These are phyloP conservation scores for Kodamaea hsintzibuensis DNA, from an alignment of 805 yeast genomes.

Conservation along the genomic window DNA sequence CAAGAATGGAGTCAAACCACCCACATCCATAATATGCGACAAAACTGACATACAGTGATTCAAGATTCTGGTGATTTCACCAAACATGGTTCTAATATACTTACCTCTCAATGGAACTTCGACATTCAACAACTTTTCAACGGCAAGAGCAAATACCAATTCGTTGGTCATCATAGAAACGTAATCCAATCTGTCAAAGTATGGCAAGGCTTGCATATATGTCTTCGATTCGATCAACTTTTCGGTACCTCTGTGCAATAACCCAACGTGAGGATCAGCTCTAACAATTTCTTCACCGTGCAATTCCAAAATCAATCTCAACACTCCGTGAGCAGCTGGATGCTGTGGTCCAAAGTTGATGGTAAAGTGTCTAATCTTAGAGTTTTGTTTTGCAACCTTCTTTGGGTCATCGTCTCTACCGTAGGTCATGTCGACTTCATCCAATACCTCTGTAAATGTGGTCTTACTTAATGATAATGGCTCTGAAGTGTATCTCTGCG, in stretches of 20 bases:
- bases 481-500: slow-evolving; percentile 35
- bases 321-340: slow-evolving; percentile 93
- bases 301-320: slow-evolving; percentile 80
- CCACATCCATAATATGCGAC: slow-evolving; percentile 92
- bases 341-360: slow-evolving; percentile 93
- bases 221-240: slow-evolving; percentile 85
- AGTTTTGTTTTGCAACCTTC: slow-evolving; percentile 43
- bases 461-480: slow-evolving; percentile 41
- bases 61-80: slow-evolving; percentile 80
- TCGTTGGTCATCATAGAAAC: slow-evolving; percentile 90
- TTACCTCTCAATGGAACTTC: slow-evolving; percentile 85
- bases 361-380: slow-evolving; percentile 80
- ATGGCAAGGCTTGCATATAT: slow-evolving; percentile 84
- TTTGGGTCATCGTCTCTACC: slow-evolving; percentile 45
- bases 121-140: slow-evolving; percentile 78
- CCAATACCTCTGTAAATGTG: slow-evolving; percentile 45
- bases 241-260: slow-evolving; percentile 87
- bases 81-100: slow-evolving; percentile 81
- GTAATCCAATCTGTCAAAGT: slow-evolving; percentile 84
- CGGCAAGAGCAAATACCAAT: slow-evolving; percentile 79
- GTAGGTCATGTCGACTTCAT: slow-evolving; percentile 47
- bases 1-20: slow-evolving; percentile 88
- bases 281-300: slow-evolving; percentile 88
- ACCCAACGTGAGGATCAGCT: slow-evolving; percentile 86
- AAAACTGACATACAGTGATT: slow-evolving; percentile 86